A percentile compares a stretch with the other conserved stretches of the same genome.
These are phyloP conservation scores for Penicilliopsis zonata DNA, from an alignment of 495 filamentous ascomycete genomes.

Conservation along the genomic window DNA sequence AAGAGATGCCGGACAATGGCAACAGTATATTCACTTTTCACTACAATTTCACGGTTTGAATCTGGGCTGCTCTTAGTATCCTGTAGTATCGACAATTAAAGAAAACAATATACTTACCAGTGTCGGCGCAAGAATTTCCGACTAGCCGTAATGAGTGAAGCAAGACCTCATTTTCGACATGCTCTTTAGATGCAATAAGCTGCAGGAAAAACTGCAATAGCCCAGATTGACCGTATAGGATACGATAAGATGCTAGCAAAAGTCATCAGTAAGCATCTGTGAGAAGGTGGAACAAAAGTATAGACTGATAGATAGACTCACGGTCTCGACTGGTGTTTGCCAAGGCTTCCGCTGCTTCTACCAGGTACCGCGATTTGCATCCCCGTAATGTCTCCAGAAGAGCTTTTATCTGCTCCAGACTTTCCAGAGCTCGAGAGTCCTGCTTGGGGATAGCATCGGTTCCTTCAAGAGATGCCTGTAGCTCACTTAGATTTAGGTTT, in stretches of 20 bases:
- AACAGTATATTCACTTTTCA: slow-evolving; percentile 44
- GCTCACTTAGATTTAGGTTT: slow-evolving; percentile 12
- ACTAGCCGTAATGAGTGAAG: slow-evolving; percentile 55
- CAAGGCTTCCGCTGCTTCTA: slow-evolving; percentile 42
- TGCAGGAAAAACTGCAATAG: slow-evolving; percentile 54
- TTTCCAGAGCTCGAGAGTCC: slow-evolving; percentile 8
- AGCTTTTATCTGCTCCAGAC: slow-evolving; percentile 12
- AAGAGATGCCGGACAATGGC: slow-evolving; percentile 41
- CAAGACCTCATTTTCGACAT: slow-evolving; percentile 19
- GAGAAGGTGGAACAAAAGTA: no score
- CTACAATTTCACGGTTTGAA: slow-evolving; percentile 56
- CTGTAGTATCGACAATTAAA: slow-evolving; percentile 2
- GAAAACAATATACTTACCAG: slow-evolving; percentile 34
- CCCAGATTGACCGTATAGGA: slow-evolving; percentile 53
- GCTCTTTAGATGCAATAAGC: slow-evolving; percentile 30
- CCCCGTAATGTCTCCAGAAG: slow-evolving; percentile 25
- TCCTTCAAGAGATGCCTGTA: slow-evolving; percentile 16
- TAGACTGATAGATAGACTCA: no score
- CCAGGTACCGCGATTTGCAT: slow-evolving; percentile 29
- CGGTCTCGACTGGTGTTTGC: slow-evolving; percentile 58
- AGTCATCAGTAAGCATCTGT: slow-evolving; percentile 1
- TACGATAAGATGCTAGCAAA: slow-evolving; percentile 45
- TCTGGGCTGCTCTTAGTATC: slow-evolving; percentile 34
- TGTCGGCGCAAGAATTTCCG: slow-evolving; percentile 76
- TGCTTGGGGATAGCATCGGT: slow-evolving; percentile 12